Conservation (phyloP, 2,329 filamentous ascomycete genomes). For the Talaromyces sp. region DNA sequence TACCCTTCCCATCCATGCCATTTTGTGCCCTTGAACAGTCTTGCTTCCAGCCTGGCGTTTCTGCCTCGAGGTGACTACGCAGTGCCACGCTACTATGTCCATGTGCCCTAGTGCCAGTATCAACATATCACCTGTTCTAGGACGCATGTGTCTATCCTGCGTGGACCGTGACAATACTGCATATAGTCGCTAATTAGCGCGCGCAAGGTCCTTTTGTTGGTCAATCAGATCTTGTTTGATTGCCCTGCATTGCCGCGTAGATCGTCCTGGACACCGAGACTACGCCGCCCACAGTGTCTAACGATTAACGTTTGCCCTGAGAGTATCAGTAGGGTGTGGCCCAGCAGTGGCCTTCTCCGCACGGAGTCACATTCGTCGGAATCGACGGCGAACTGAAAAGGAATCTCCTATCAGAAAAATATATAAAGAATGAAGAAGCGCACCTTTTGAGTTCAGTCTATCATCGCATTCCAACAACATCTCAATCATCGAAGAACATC, state of each 20-base stretch:
- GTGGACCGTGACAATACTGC: slow-evolving; percentile 15
- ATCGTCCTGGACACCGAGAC: slow-evolving; percentile 14
- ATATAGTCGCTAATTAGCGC: slow-evolving; percentile 19
- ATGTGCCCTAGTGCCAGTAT: slow-evolving; percentile 14
- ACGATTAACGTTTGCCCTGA: slow-evolving; percentile 9
- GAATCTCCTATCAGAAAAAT: slow-evolving; percentile 4
- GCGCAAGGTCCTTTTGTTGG: slow-evolving; percentile 14
- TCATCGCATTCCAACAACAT: slow-evolving; percentile 14
- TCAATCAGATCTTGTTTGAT: slow-evolving; percentile 15
- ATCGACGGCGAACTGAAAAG: background rate
- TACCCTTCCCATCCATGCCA: background rate
- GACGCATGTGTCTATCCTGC: slow-evolving; percentile 9
- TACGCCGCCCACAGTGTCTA: slow-evolving; percentile 14
- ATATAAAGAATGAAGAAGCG: slow-evolving; percentile 15
- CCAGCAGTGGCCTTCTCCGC: slow-evolving; percentile 12
- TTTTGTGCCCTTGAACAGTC: background rate
- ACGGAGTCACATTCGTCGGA: slow-evolving; percentile 10
- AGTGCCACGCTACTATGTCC: slow-evolving; percentile 14
- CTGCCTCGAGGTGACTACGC: slow-evolving; percentile 14
- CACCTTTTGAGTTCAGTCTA: slow-evolving; percentile 8
- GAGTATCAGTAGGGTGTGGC: slow-evolving; percentile 7
- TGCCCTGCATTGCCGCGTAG: slow-evolving; percentile 19
- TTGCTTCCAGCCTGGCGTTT: slow-evolving; percentile 5
- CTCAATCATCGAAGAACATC: slow-evolving; percentile 1
- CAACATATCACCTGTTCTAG: slow-evolving; percentile 12